Evolutionary conservation across 768 basidiomycete species (phyloP), one percentile per base, ranked within the genome.

Genomic region (Collybia mongolica): DNA sequence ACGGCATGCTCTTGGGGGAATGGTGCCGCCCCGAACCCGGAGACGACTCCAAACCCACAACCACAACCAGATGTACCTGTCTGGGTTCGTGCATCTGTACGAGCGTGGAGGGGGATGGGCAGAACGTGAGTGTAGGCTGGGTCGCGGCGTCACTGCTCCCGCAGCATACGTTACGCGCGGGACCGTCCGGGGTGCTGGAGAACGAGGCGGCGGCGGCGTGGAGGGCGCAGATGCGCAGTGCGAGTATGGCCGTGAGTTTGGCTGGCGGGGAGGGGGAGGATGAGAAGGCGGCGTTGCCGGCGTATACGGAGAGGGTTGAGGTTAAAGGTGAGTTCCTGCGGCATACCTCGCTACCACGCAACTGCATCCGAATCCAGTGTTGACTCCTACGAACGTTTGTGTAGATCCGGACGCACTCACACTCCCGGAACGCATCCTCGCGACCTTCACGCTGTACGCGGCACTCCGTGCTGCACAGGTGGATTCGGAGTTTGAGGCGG

Each of bases 81-180:
- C n/a, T n/a, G n/a, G n/a, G n/a, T n/a, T n/a, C n/a, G n/a, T n/a
- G n/a, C n/a, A n/a, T n/a, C n/a, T n/a, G n/a, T n/a, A n/a, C n/a
- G n/a, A n/a, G n/a, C n/a, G n/a, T n/a, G 6, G 39, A 28, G 9
- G 9, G 44, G 7, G 39, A 39, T 3, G 35, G 40, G 7, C 4
- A 26, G 7, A 26, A 7, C 7, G 7, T 26, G 7, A 46, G 52
- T 48, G 24, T 56, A 5, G 26, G 46, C 3, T 15, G 48, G 1
- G 48, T 56, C 8, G 29, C 38, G 12, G 52, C 57, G 1, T 44
- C 50, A 6, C 32, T 32, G 3, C 39, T 24, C 11, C 39, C 19
- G 3, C 32, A 32, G 11, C 32, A 32, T 14, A 32, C 32, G 11
- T 12, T 32, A 9, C 32, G 14, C 14, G 6, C 5, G 11, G 32